Conservation (phyloP, 2,329 filamentous ascomycete species). For the Diaporthe ilicicola region DNA sequence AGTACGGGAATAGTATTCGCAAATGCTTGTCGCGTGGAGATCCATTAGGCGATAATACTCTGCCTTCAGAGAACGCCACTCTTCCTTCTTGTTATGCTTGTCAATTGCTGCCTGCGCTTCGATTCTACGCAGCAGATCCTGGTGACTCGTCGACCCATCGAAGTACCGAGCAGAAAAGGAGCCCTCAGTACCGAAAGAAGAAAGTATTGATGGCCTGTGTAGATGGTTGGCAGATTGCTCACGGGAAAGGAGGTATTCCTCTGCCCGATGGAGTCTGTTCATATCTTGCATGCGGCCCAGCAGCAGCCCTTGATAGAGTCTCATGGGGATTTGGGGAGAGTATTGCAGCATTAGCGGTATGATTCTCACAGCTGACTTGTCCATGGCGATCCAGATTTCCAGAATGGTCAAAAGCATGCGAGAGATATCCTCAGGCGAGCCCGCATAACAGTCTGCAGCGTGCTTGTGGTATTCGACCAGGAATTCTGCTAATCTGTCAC, state of each 20-base stretch:
- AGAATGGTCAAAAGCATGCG: slow-evolving; percentile 63
- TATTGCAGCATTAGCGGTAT: slow-evolving; percentile 56
- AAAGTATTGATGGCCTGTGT: slow-evolving; percentile 43
- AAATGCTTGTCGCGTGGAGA: slow-evolving; percentile 1
- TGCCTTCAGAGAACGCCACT: slow-evolving; percentile 43
- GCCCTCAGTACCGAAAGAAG: slow-evolving; percentile 40
- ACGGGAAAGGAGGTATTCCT: slow-evolving; percentile 55
- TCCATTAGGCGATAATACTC: slow-evolving; percentile 42
- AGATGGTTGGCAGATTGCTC: background rate
- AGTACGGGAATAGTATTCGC: slow-evolving; percentile 13
- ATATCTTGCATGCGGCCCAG: slow-evolving; percentile 55
- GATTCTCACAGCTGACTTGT: slow-evolving; percentile 51
- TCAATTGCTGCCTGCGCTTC: slow-evolving; percentile 44
- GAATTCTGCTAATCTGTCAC: background rate
- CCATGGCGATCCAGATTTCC: slow-evolving; percentile 67
- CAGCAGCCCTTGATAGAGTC: slow-evolving; percentile 53
- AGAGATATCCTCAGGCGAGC: slow-evolving; percentile 56
- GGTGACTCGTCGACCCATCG: slow-evolving; percentile 49
- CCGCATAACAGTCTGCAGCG: slow-evolving; percentile 45
- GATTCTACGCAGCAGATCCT: slow-evolving; percentile 48
- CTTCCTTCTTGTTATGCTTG: slow-evolving; percentile 41
- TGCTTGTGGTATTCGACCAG: slow-evolving; percentile 45
- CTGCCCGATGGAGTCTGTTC: slow-evolving; percentile 52
- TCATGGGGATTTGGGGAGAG: slow-evolving; percentile 50
- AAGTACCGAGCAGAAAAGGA: slow-evolving; percentile 61